Percentiles rank a stretch among this genome's conserved stretches.
Conservation (phyloP, 2,329 filamentous ascomycete species). For the Calonectria ilicicola region DNA sequence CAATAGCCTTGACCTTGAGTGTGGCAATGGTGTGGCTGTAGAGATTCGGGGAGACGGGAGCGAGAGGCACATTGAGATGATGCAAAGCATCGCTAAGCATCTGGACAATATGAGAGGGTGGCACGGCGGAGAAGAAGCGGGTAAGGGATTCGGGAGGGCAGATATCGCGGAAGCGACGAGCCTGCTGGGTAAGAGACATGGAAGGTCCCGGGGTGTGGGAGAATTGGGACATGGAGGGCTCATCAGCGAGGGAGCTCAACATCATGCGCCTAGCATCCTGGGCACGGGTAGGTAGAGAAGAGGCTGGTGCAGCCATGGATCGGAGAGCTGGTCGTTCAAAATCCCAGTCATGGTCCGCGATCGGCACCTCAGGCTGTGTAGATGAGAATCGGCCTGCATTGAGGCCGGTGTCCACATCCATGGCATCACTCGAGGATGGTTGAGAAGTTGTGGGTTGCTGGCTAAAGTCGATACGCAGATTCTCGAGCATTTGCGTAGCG, state of each 20-base stretch:
- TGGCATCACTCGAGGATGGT: slow-evolving; percentile 61
- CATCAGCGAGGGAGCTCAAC: slow-evolving; percentile 79
- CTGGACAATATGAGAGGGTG: slow-evolving; percentile 80
- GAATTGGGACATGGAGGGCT: slow-evolving; percentile 90
- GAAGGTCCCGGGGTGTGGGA: slow-evolving; percentile 82
- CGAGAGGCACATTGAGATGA: slow-evolving; percentile 83
- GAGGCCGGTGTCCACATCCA: slow-evolving; percentile 75
- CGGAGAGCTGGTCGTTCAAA: slow-evolving; percentile 83
- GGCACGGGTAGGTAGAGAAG: slow-evolving; percentile 48
- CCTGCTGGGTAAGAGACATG: slow-evolving; percentile 87
- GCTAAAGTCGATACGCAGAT: slow-evolving; percentile 88
- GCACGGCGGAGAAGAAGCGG: slow-evolving; percentile 89
- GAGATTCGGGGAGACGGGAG: slow-evolving; percentile 58
- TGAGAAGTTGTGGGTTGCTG: slow-evolving; percentile 70
- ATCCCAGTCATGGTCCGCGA: slow-evolving; percentile 82
- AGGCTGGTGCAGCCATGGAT: slow-evolving; percentile 57
- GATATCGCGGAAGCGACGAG: slow-evolving; percentile 90
- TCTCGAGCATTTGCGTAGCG: slow-evolving; percentile 95
- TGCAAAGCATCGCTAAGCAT: slow-evolving; percentile 86
- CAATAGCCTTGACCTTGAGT: slow-evolving; percentile 80
- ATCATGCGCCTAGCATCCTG: slow-evolving; percentile 54
- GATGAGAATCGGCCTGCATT: slow-evolving; percentile 71
- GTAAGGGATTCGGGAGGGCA: slow-evolving; percentile 88
- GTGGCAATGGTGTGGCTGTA: slow-evolving; percentile 68
- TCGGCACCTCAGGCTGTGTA: slow-evolving; percentile 87